A percentile compares a stretch with the other conserved stretches of the same genome.
Evolutionary conservation across 805 yeast species (phyloP).

Genomic region (Candida nitratophila): DNA sequence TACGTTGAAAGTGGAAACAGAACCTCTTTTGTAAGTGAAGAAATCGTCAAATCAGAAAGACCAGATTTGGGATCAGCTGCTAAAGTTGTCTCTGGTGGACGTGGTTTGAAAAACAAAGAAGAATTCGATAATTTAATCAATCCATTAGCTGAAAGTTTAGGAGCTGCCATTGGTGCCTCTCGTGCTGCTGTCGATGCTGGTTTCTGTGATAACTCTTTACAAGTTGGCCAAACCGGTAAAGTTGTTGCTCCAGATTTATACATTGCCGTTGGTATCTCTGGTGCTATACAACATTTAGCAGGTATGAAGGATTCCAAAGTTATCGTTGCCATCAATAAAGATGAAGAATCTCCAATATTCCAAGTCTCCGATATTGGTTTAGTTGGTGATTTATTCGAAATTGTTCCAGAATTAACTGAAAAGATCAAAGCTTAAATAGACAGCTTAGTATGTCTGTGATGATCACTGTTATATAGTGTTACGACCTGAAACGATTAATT

Average conservation of each 20-base stretch:
- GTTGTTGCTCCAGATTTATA: constrained; percentile 95
- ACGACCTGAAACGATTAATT: not conserved
- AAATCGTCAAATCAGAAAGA: constrained; percentile 69
- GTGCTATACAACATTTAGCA: constrained; percentile 97
- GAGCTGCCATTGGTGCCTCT: constrained; percentile 96
- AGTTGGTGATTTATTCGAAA: constrained; percentile 81
- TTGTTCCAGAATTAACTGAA: constrained; percentile 84
- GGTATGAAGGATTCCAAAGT: constrained; percentile 97
- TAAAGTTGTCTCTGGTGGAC: constrained; percentile 84
- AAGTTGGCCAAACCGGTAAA: constrained; percentile 97
- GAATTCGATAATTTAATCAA: constrained; percentile 68
- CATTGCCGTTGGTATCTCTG: constrained; percentile 89
- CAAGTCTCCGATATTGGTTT: constrained; percentile 85
- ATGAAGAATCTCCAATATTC: constrained; percentile 90
- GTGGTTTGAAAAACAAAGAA: constrained; percentile 87
- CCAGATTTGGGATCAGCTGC: constrained; percentile 87
- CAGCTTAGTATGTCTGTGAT: not conserved
- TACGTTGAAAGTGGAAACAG: constrained; percentile 30
- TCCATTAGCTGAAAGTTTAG: constrained; percentile 78
- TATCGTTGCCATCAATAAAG: constrained; percentile 92
- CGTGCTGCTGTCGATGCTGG: constrained; percentile 98
- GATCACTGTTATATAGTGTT: not conserved
- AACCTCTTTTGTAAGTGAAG: constrained; percentile 68
- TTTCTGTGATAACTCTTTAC: constrained; percentile 90
- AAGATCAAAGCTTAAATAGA: constrained; percentile 26